These are phyloP conservation scores for Inonotus hispidus DNA, from an alignment of 1,284 basidiomycete genomes.

Conservation along the genomic window DNA sequence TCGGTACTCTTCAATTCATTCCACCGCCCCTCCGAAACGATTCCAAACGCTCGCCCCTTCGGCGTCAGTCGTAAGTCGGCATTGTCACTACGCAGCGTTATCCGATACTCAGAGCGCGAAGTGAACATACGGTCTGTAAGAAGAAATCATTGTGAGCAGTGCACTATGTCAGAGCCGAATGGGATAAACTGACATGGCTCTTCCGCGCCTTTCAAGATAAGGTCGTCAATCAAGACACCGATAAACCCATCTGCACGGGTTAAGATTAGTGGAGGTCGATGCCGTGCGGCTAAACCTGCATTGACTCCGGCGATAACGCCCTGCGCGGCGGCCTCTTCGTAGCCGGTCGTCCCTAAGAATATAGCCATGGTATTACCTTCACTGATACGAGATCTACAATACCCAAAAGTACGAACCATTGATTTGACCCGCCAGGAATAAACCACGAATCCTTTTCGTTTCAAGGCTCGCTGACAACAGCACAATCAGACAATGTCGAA, in stretches of 20 bases:
- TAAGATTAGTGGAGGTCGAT: constrained; percentile 54
- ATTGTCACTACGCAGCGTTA: constrained; percentile 84
- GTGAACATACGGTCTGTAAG: constrained; percentile 89
- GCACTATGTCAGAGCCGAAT: neutral
- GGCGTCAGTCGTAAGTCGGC: constrained; percentile 79
- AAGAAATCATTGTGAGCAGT: neutral
- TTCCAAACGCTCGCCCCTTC: constrained; percentile 52
- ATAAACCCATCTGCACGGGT: constrained; percentile 79
- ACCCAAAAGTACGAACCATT: constrained; percentile 44
- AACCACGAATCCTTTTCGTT: constrained; percentile 79
- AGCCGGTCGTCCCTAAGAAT: constrained; percentile 74
- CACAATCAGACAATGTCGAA: constrained; percentile 7
- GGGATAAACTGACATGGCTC: constrained; percentile 66
- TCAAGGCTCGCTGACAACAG: constrained; percentile 63
- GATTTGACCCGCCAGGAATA: constrained; percentile 86
- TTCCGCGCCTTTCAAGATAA: constrained; percentile 82
- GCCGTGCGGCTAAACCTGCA: constrained; percentile 66
- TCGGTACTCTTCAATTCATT: constrained; percentile 41
- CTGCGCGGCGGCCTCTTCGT: constrained; percentile 89
- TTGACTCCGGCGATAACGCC: constrained; percentile 83
- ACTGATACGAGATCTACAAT: neutral
- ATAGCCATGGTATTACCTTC: neutral
- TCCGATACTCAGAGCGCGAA: constrained; percentile 82
- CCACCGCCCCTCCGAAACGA: constrained; percentile 66
- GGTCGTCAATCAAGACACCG: constrained; percentile 88